These are phyloP conservation scores for Sutorius australiensis DNA, from an alignment of 768 basidiomycete species.

Conservation along the genomic window DNA sequence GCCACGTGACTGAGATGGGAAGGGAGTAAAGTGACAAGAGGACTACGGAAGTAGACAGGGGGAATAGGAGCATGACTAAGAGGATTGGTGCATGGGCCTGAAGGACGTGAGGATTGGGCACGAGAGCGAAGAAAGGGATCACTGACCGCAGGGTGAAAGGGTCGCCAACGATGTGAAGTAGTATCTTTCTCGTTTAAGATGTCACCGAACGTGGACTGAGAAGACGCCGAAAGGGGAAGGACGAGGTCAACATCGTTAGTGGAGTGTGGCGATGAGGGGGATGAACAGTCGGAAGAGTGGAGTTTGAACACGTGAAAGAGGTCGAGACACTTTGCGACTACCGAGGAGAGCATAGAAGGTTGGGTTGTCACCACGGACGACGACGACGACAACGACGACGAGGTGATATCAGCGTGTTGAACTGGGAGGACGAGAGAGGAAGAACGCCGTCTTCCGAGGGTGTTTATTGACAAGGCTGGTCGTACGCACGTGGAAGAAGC, in stretches of 20 bases:
- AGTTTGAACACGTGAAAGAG: conserved; percentile 48
- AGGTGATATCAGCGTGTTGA: conserved; percentile 10
- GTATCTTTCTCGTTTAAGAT: conserved; percentile 39
- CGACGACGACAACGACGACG: background rate
- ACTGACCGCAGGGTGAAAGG: conserved; percentile 36
- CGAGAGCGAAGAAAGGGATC: background rate
- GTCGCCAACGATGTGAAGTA: conserved; percentile 27
- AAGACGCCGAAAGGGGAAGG: conserved; percentile 55
- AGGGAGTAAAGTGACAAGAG: conserved; percentile 48
- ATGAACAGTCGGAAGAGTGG: conserved; percentile 38
- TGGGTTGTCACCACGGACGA: conserved; percentile 16
- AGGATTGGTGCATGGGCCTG: conserved; percentile 60
- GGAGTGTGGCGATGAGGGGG: conserved; percentile 44
- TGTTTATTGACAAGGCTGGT: conserved; percentile 46
- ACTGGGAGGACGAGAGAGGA: conserved; percentile 42
- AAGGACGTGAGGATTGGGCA: conserved; percentile 8
- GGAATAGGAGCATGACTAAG: conserved; percentile 65
- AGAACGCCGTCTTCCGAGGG: conserved; percentile 55
- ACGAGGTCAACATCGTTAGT: conserved; percentile 40
- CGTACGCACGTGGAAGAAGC: conserved; percentile 59
- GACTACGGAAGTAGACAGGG: conserved; percentile 58
- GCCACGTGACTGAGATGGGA: conserved; percentile 74
- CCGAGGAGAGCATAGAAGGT: conserved; percentile 48
- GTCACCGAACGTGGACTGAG: conserved; percentile 43
- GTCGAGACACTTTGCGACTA: conserved; percentile 50